A percentile compares a stretch with the other conserved stretches of the same genome.
Evolutionary conservation across 202 grass and related monocot species (phyloP).

Genomic region (Zizania palustris): DNA sequence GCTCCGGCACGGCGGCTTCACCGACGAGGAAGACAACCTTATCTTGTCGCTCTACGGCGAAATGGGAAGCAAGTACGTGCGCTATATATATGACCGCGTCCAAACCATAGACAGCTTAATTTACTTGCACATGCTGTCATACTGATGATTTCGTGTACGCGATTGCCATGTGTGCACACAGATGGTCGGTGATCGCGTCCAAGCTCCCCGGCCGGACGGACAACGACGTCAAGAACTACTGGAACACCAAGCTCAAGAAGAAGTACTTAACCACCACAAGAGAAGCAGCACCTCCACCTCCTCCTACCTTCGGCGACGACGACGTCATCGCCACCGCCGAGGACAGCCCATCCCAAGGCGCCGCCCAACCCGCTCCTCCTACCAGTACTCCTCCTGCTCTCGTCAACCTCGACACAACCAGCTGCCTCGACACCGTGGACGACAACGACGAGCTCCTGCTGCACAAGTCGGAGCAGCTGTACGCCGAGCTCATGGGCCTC

Average conservation of each 20-base stretch:
- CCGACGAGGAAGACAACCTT: conserved; percentile 59
- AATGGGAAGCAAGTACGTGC: conserved; percentile 63
- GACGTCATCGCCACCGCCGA: not conserved
- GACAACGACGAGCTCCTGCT: conserved; percentile 37
- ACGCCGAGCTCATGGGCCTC: conserved; percentile 54
- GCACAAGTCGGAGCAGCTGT: conserved; percentile 50
- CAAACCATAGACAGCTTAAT: no score
- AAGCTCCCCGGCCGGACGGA: conserved; percentile 66
- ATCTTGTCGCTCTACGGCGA: conserved; percentile 62
- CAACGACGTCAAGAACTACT: conserved; percentile 93
- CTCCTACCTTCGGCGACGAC: not conserved
- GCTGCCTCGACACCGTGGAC: not conserved
- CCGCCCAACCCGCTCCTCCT: not conserved
- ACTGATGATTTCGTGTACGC: not conserved
- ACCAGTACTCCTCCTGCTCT: not conserved
- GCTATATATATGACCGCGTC: no score
- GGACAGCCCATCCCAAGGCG: not conserved
- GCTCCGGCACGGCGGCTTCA: conserved; percentile 76
- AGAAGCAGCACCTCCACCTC: not conserved
- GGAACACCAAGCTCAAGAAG: conserved; percentile 83
- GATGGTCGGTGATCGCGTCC: conserved; percentile 60
- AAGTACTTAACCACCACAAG: conserved; percentile 15
- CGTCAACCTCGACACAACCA: not conserved
- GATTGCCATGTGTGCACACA: not conserved
- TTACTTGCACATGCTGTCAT: no score